Conservation (phyloP, 1,139 yeast species). For the Lizanozyma gosingica region DNA sequence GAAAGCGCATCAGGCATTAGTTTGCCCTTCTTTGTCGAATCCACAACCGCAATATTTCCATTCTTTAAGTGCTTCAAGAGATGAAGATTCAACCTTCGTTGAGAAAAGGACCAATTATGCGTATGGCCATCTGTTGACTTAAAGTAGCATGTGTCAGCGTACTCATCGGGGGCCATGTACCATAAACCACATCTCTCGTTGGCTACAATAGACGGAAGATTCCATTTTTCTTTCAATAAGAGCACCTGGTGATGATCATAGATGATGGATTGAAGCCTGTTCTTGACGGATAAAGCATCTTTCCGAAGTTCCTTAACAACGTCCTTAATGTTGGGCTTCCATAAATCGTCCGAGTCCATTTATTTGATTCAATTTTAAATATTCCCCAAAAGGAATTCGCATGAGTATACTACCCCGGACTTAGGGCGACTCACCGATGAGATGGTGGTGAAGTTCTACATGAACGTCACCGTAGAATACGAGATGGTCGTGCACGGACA, state of each 20-base stretch:
- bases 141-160: constrained; percentile 53
- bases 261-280: constrained; percentile 62
- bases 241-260: constrained; percentile 40
- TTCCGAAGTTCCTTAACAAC: constrained; percentile 34
- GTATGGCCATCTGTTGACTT: constrained; percentile 90
- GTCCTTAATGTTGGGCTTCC: constrained; percentile 12
- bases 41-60: constrained; percentile 55
- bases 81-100: constrained; percentile 67
- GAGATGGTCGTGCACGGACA: no score
- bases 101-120: constrained; percentile 69
- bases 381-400: no score
- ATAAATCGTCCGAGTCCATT: no score
- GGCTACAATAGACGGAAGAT: constrained; percentile 28
- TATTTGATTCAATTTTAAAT: no score
- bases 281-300: constrained; percentile 48
- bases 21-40: constrained; percentile 81
- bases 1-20: constrained; percentile 78
- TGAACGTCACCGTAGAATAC: no score
- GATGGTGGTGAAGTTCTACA: no score
- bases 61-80: constrained; percentile 30
- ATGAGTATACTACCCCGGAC: no score
- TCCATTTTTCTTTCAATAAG: constrained; percentile 7
- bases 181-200: constrained; percentile 86
- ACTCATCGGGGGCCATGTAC: constrained; percentile 49
- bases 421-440: no score